Evolutionary conservation across 306 rosid genomes (phyloP), one percentile per base, ranked within the genome.

Genomic region (Lagenaria siceraria): DNA sequence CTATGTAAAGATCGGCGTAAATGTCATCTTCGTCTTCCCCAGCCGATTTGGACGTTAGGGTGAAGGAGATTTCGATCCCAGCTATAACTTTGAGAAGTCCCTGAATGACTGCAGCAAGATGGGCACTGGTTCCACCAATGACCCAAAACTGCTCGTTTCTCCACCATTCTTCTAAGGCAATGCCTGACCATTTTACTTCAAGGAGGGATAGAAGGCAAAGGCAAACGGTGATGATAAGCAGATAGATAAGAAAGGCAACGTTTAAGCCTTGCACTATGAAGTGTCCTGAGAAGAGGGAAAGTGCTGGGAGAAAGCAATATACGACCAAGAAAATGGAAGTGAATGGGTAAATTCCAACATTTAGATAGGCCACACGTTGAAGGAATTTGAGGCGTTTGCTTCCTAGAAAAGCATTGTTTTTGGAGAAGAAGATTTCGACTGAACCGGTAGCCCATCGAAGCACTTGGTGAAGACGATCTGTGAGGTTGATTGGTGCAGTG

Each of bases 401-500:
- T 10, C 87, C 94, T 3, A 90, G 88, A n/a, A 90, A 10, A 1
- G 97, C 91, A 24, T 92, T 92, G 89, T 92, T 92, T 78, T 74
- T 80, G 0, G 97, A 92, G 92, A 85, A 92, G 87, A 90, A 92
- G 68, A 90, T 92, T 78, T 92, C 97, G 3, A 92, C 94, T 0
- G 97, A 90, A 25, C 97, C 97, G 1, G 93, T 92, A 12, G 97
- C 97, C 97, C 97, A 92, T 65, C 93, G 81, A 8, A 92, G 87
- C 59, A 89, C 97, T 56, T 92, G 97, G 84, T 92, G 96, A 7
- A 92, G 87, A 0, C 96, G 88, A 60, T 92, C 97, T 0, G 97
- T 92, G 55, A 92, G 92, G 64, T 92, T 92, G 78, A 92, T 92
- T 0, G 97, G 97, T 15, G 97, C 96, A 0, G 96, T 84, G 53